Evolutionary conservation across 2,329 filamentous ascomycete species (phyloP).

Genomic region (Macrophomina phaseolina): DNA sequence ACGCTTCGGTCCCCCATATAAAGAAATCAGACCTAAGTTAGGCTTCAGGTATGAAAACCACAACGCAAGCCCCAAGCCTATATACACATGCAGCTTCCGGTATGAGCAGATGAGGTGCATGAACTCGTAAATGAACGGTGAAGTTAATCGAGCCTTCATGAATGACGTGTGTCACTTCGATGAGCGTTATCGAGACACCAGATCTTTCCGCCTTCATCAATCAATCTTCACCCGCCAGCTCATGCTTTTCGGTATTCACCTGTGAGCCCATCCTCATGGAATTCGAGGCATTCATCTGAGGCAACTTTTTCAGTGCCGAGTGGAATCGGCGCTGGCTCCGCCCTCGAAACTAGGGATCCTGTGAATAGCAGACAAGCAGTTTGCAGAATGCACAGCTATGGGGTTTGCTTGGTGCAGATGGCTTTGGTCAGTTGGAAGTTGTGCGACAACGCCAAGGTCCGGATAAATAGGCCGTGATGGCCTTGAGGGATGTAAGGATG

Average conservation of each 20-base stretch:
- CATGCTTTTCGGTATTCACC: neutral
- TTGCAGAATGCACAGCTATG: neutral
- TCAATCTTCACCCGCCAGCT: neutral
- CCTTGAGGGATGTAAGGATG: neutral
- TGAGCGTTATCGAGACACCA: too few relatives aligned
- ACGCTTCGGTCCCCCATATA: too few relatives aligned
- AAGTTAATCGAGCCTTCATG: too few relatives aligned
- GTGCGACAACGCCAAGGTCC: neutral
- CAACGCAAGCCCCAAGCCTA: too few relatives aligned
- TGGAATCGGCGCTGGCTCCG: neutral
- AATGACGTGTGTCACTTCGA: too few relatives aligned
- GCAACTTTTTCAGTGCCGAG: neutral
- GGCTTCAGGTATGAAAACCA: too few relatives aligned
- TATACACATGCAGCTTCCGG: too few relatives aligned
- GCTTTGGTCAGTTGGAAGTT: neutral
- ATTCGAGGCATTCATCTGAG: neutral
- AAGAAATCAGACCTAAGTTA: too few relatives aligned
- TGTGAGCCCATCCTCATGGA: neutral
- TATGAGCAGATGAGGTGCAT: too few relatives aligned
- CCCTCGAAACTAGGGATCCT: neutral
- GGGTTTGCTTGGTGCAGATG: neutral
- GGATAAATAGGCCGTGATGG: neutral
- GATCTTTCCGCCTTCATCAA: too few relatives aligned
- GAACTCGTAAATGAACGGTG: too few relatives aligned
- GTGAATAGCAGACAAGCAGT: neutral